A percentile compares a stretch with the other conserved stretches of the same genome.
phyloP scores from a whole-genome alignment of 1,284 basidiomycete genomes.

The Microbotryum scabiosae region DNA sequence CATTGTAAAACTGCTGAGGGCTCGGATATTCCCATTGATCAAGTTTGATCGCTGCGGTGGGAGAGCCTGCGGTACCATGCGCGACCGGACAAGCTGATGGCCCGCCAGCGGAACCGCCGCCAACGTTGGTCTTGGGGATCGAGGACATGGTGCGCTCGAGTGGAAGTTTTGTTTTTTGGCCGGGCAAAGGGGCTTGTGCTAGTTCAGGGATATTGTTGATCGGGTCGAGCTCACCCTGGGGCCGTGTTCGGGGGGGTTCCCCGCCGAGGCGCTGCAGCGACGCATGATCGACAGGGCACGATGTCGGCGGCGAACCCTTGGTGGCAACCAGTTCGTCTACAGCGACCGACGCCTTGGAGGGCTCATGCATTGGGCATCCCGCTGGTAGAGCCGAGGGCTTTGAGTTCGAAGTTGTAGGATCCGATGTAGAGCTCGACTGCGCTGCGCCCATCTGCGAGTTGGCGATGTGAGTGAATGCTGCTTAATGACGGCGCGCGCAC shows the following conservation, averaged over 20 bases:
- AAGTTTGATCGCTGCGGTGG: constrained; percentile 6
- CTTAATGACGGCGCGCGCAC: too few relatives aligned
- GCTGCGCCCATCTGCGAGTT: constrained; percentile 18
- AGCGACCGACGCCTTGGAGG: not conserved
- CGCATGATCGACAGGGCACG: constrained; percentile 18
- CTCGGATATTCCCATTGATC: constrained; percentile 90
- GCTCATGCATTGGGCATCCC: constrained; percentile 29
- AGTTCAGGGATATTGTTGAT: constrained; percentile 84
- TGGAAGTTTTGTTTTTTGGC: constrained; percentile 58
- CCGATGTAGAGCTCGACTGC: constrained; percentile 7
- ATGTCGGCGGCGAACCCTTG: constrained; percentile 2
- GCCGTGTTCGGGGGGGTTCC: constrained; percentile 4
- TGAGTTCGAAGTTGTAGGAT: not conserved
- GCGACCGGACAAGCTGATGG: constrained; percentile 36
- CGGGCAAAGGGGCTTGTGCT: constrained; percentile 56
- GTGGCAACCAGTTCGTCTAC: not conserved
- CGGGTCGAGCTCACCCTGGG: constrained; percentile 52
- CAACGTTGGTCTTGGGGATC: constrained; percentile 61
- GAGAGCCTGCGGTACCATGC: constrained; percentile 18
- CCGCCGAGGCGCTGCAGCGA: not conserved
- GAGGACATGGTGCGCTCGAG: constrained; percentile 68
- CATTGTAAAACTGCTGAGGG: constrained; percentile 98
- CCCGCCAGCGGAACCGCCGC: constrained; percentile 30
- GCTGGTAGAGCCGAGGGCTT: not conserved
- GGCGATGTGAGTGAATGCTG: not conserved